phyloP scores from a whole-genome alignment of 1,284 basidiomycete species.

The Phenoliferia sp. region DNA sequence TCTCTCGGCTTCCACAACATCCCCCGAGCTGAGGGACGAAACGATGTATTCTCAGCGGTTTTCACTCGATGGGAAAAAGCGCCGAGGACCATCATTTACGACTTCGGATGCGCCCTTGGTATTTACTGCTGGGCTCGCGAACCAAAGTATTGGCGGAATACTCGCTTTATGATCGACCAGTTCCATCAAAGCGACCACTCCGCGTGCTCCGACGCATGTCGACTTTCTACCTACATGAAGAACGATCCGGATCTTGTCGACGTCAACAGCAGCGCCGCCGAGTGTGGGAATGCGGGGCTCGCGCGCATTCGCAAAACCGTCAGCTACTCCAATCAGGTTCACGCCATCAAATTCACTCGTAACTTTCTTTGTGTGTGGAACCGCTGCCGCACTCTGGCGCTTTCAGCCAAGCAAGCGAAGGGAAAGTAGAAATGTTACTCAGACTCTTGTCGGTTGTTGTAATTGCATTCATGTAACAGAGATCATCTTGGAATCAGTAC shows the following conservation, averaged over 20 bases:
- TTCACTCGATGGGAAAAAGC: background rate
- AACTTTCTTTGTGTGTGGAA: no score
- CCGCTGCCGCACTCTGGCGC: no score
- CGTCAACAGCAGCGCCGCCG: background rate
- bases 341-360: no score
- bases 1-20: background rate
- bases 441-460: no score
- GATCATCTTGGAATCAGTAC: no score
- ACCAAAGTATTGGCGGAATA: background rate
- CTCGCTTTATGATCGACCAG: background rate
- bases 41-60: background rate
- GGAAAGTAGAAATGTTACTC: no score
- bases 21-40: background rate
- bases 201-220: background rate
- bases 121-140: background rate
- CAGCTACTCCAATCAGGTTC: background rate
- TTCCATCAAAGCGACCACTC: background rate
- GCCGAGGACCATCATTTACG: background rate
- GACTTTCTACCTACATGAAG: background rate
- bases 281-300: background rate
- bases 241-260: background rate
- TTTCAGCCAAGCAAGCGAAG: no score
- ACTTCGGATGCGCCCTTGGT: background rate
- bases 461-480: no score
- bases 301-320: background rate